Percentiles rank a stretch among this genome's conserved stretches.
phyloP scores from a whole-genome alignment of 148 eudicot species.

The Talinum fruticosum region DNA sequence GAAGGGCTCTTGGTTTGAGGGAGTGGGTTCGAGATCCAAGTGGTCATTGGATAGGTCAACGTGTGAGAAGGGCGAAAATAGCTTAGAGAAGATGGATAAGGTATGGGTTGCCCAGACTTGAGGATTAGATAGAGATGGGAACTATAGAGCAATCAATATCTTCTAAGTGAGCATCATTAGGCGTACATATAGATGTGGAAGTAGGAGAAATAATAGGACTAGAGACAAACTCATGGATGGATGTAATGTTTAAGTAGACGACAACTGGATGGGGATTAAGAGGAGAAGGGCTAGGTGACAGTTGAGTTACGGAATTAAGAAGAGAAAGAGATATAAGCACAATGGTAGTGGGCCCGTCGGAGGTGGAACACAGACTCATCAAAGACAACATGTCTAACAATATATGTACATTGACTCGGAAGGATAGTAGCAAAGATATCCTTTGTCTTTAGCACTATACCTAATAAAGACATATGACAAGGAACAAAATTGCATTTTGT shows the following conservation, averaged over 20 bases:
- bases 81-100: background rate
- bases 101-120: background rate
- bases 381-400: constrained; percentile 14
- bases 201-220: background rate
- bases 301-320: no score
- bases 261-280: background rate
- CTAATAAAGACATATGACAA: constrained; percentile 21
- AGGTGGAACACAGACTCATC: constrained; percentile 16
- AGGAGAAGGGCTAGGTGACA: background rate
- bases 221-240: background rate
- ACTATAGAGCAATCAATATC: background rate
- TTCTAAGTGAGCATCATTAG: background rate
- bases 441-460: constrained; percentile 12
- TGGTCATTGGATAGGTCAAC: constrained; percentile 1
- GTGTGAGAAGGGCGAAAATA: background rate
- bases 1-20: background rate
- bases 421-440: constrained; percentile 11
- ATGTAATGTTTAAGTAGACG: background rate
- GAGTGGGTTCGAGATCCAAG: background rate
- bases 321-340: background rate
- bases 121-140: background rate
- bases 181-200: background rate
- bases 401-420: constrained; percentile 6
- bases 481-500: constrained; percentile 4
- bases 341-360: background rate